These are phyloP conservation scores for Penicillium sp. DNA, from an alignment of 2,329 filamentous ascomycete genomes.

Conservation along the genomic window DNA sequence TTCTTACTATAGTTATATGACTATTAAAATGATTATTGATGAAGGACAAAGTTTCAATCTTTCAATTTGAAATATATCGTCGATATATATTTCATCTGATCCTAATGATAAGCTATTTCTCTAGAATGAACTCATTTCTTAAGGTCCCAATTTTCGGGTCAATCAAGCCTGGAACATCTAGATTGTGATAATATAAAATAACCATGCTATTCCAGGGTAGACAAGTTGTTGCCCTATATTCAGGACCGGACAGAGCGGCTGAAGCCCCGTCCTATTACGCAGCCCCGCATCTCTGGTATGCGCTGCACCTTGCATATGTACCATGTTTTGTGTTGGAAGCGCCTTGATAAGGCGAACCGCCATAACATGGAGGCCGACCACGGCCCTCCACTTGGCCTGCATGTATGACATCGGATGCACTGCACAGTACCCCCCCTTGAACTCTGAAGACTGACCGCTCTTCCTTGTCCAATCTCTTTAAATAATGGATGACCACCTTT, in stretches of 20 bases:
- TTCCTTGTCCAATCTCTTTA: neutral
- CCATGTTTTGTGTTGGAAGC: neutral
- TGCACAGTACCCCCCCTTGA: neutral
- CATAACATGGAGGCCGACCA: neutral
- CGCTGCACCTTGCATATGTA: neutral
- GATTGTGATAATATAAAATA: no score
- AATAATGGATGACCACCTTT: neutral
- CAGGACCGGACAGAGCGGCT: neutral
- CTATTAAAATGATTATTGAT: no score
- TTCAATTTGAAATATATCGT: no score
- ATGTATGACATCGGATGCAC: conserved; percentile 11
- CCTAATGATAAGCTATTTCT: no score
- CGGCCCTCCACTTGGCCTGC: conserved; percentile 3
- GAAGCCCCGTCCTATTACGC: neutral
- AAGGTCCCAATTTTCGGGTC: no score
- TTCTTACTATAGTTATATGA: no score
- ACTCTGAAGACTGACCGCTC: conserved; percentile 5
- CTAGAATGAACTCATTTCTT: no score
- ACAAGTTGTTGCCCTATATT: neutral
- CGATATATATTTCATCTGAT: no score
- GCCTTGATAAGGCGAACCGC: neutral
- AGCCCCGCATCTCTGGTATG: neutral
- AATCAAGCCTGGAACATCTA: no score
- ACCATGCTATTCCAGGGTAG: no score
- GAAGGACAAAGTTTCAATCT: no score